Base-by-base conservation (phyloP, 345 rosid genomes). In the Sapria himalayana region DNA sequence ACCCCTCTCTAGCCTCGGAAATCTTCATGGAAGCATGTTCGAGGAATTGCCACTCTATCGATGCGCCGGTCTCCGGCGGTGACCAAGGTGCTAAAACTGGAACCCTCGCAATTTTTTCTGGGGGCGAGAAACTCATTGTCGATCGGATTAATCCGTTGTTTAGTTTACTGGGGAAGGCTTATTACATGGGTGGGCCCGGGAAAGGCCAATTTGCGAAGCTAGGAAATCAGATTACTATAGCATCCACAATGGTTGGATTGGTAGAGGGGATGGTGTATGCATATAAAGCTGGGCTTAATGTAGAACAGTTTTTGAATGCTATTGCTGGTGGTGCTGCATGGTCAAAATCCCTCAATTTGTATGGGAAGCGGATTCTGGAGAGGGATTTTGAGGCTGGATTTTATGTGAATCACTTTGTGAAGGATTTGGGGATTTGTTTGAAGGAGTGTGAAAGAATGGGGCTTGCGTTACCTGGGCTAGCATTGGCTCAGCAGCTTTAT, bases 361-460 rank as follows among this genome's bases (percentile, higher is more conserved):
- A 81, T 7, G 92, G 92, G 0, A 53, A 45, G 31, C 32, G 92
- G 66, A 81, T 81, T 23, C 17, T 86, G 54, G 63, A 57, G 61
- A 81, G 92, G 63, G 94, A 81, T 58, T 70, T 86, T 15, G 82
- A 71, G 9, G 72, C 94, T 0, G 78, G 97, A 22, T 81, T 86
- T 45, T 81, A 59, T 23, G 94, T 86, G 54, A 70, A 81, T 27
- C 92, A 86, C 52, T 78, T 86, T 43, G 73, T 66, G 0, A 86
- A 81, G 64, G 97, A 81, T 50, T 66, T 81, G 47, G 97, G 85
- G 49, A 86, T 86, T 60, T 81, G 92, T 55, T 66, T 86, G 41
- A 73, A 69, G 34, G 93, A 78, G 45, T 85, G 96, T 38, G 65
- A 81, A 51, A 65, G 51, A 27, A 75, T 81, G 93, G 92, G 86